phyloP scores from a whole-genome alignment of 176 grass and related monocot species.

The Calamus simplicifolius region DNA sequence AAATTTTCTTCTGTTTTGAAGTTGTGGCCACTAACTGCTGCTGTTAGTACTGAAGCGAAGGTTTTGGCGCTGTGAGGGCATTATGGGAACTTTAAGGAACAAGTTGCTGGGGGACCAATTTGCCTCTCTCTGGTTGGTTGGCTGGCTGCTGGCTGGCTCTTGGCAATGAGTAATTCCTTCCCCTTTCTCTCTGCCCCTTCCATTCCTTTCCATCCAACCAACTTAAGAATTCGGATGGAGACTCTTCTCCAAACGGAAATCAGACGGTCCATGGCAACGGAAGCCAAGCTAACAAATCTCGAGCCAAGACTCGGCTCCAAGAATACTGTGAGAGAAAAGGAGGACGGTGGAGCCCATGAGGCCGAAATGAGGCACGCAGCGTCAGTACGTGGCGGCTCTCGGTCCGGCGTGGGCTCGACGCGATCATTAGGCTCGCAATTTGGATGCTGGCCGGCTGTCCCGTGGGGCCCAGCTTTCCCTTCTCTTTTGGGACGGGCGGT shows the following conservation, averaged over 20 bases:
- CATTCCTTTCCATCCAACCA: constrained; percentile 15
- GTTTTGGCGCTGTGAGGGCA: neutral
- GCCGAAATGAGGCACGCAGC: neutral
- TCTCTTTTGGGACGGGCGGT: no score
- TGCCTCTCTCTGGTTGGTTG: constrained; percentile 24
- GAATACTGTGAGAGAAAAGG: neutral
- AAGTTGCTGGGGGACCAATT: constrained; percentile 29
- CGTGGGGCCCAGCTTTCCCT: neutral
- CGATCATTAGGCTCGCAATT: constrained; percentile 21
- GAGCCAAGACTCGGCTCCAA: constrained; percentile 13
- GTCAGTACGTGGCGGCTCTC: constrained; percentile 10
- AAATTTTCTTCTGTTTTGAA: no score
- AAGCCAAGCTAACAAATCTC: constrained; percentile 22
- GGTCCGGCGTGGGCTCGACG: constrained; percentile 28
- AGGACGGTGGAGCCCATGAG: neutral
- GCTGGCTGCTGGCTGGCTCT: constrained; percentile 16
- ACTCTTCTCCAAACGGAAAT: constrained; percentile 62
- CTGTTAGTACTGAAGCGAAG: no score
- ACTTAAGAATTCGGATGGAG: constrained; percentile 50
- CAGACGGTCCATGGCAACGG: neutral
- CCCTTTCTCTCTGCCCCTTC: no score
- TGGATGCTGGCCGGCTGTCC: neutral
- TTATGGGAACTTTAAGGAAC: constrained; percentile 15
- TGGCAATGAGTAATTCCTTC: neutral
- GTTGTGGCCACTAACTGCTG: no score